A percentile compares a stretch with the other conserved stretches of the same genome.
Evolutionary conservation across 371 early-diverging fungal species (phyloP).

Genomic region (Mortierella sp.): DNA sequence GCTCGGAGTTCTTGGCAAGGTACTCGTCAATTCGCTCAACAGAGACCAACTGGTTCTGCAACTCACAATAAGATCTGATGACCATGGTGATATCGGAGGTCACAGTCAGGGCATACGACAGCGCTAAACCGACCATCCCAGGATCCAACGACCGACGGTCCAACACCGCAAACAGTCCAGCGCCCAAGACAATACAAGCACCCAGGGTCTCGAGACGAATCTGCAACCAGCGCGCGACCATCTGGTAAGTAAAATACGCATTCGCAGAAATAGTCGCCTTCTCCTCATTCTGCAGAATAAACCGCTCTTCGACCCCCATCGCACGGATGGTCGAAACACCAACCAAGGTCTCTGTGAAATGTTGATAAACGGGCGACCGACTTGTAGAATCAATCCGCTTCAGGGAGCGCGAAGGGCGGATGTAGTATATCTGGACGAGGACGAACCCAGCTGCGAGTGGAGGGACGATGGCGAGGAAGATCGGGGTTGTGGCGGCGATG

Average conservation of each 20-base stretch:
- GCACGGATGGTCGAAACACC: slow-evolving; percentile 61
- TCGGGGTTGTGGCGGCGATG: slow-evolving; percentile 44
- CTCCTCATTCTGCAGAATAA: slow-evolving; percentile 47
- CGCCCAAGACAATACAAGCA: slow-evolving; percentile 28
- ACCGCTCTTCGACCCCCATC: slow-evolving; percentile 14
- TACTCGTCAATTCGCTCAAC: slow-evolving; percentile 79
- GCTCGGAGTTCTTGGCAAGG: slow-evolving; percentile 66
- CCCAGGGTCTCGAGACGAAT: slow-evolving; percentile 42
- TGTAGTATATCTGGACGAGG: slow-evolving; percentile 75
- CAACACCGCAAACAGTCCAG: slow-evolving; percentile 66
- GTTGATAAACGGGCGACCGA: slow-evolving; percentile 63
- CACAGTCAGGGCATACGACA: slow-evolving; percentile 86
- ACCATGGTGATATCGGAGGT: slow-evolving; percentile 73
- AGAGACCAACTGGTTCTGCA: slow-evolving; percentile 51
- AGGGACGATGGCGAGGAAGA: slow-evolving; percentile 50
- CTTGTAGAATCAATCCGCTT: slow-evolving; percentile 64
- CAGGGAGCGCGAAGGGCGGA: slow-evolving; percentile 76
- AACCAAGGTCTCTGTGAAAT: slow-evolving; percentile 62
- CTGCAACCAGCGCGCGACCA: slow-evolving; percentile 36
- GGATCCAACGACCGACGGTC: slow-evolving; percentile 36
- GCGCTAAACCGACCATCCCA: slow-evolving; percentile 80
- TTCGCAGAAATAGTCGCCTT: slow-evolving; percentile 58
- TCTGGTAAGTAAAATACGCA: slow-evolving; percentile 29
- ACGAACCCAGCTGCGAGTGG: slow-evolving; percentile 63
- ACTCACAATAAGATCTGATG: slow-evolving; percentile 63